Conservation (phyloP, 768 basidiomycete species). For the Rhizopogon salebrosus region DNA sequence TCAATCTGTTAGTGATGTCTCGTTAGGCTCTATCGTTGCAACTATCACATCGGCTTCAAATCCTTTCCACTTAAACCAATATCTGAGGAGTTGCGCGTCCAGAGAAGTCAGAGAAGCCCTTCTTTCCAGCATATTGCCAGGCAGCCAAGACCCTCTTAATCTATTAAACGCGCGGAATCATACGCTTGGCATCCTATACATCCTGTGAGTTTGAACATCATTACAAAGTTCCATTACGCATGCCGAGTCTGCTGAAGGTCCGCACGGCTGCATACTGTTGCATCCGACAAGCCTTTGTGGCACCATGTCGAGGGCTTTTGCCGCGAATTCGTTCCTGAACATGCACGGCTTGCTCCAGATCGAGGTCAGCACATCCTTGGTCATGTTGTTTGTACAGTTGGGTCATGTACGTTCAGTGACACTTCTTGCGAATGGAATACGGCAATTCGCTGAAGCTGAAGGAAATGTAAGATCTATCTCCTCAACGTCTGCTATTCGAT, state of each 20-base stretch:
- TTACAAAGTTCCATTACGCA: neutral
- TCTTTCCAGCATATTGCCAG: constrained; percentile 46
- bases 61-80: constrained; percentile 34
- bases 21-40: constrained; percentile 36
- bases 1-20: constrained; percentile 11
- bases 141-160: constrained; percentile 64
- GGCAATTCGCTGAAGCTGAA: constrained; percentile 38
- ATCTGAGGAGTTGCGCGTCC: constrained; percentile 40
- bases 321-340: constrained; percentile 51
- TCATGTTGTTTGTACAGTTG: neutral
- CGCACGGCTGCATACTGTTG: constrained; percentile 45
- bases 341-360: constrained; percentile 65
- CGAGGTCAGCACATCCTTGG: constrained; percentile 38
- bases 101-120: constrained; percentile 57
- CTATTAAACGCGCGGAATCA: constrained; percentile 50
- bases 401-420: constrained; percentile 43
- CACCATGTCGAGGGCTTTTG: constrained; percentile 54
- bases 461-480: constrained; percentile 44
- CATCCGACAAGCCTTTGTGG: constrained; percentile 35
- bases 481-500: constrained; percentile 2
- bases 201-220: constrained; percentile 52
- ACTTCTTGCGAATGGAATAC: constrained; percentile 59
- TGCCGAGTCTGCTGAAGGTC: constrained; percentile 34
- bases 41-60: constrained; percentile 43
- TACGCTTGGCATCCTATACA: constrained; percentile 64